These are phyloP conservation scores for Dioscorea zingiberensis DNA, from an alignment of 106 monocot genomes.

Conservation along the genomic window DNA sequence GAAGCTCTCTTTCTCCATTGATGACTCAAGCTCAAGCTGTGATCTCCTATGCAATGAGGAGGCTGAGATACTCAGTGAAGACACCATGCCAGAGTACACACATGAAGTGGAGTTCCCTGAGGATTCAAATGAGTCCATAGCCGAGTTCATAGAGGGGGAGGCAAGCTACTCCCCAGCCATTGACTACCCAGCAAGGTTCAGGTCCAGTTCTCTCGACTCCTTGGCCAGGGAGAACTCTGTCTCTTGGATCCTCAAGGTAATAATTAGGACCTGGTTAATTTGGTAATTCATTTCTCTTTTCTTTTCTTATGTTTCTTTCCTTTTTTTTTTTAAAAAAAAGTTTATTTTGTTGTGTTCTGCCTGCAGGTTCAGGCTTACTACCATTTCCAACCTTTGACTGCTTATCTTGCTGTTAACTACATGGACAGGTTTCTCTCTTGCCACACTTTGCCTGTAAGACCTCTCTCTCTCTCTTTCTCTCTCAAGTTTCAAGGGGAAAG, in stretches of 20 bases:
- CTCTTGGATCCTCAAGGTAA: slow-evolving; percentile 59
- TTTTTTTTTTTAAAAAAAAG: slow-evolving; percentile 1
- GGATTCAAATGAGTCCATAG: slow-evolving; percentile 24
- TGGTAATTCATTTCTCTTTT: neutral
- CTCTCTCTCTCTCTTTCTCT: neutral
- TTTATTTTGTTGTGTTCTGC: neutral
- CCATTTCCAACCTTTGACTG: slow-evolving; percentile 49
- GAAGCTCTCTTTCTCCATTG: slow-evolving; percentile 15
- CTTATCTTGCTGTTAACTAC: slow-evolving; percentile 72
- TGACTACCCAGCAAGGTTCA: slow-evolving; percentile 30
- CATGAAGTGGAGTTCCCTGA: neutral
- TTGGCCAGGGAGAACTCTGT: slow-evolving; percentile 24
- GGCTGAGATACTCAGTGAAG: slow-evolving; percentile 12
- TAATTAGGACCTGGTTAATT: too few relatives aligned
- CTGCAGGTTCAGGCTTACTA: slow-evolving; percentile 38
- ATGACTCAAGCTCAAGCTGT: slow-evolving; percentile 8
- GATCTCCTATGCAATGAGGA: slow-evolving; percentile 56
- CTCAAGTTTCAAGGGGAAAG: neutral
- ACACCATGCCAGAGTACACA: slow-evolving; percentile 7
- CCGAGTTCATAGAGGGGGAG: slow-evolving; percentile 29
- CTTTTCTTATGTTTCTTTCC: neutral
- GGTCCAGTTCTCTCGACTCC: slow-evolving; percentile 29
- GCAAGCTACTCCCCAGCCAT: slow-evolving; percentile 10
- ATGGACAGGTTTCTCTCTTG: slow-evolving; percentile 66
- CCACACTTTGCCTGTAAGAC: slow-evolving; percentile 43